A percentile compares a stretch with the other conserved stretches of the same genome.
Evolutionary conservation across 768 basidiomycete genomes (phyloP).

Genomic region (Lactarius psammicola): DNA sequence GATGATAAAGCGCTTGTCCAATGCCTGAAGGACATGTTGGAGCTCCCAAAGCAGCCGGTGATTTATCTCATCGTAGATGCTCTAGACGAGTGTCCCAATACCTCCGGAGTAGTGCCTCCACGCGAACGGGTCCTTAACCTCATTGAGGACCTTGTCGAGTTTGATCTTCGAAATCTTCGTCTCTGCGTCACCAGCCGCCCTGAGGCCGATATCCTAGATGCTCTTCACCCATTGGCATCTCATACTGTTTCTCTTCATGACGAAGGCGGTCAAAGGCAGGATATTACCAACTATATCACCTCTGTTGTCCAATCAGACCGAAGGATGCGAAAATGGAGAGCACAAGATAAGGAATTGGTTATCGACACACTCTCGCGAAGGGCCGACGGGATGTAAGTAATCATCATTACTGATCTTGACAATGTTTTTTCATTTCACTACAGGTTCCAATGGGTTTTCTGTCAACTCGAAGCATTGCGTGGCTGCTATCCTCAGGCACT

Average conservation of each 20-base stretch:
- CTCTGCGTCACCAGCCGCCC: constrained; percentile 16
- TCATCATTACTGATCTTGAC: background rate
- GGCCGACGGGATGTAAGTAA: constrained; percentile 14
- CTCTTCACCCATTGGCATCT: background rate
- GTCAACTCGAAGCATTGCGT: constrained; percentile 14
- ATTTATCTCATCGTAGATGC: constrained; percentile 12
- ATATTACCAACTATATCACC: constrained; percentile 5
- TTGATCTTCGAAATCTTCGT: constrained; percentile 2
- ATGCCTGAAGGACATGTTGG: constrained; percentile 11
- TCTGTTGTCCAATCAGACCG: background rate
- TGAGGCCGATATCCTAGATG: constrained; percentile 1
- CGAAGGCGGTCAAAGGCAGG: constrained; percentile 4
- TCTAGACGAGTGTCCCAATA: constrained; percentile 17
- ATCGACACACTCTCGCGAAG: constrained; percentile 1
- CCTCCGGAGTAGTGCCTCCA: background rate
- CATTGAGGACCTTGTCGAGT: background rate
- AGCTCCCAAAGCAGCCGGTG: background rate
- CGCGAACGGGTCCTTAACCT: constrained; percentile 9
- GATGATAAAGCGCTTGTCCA: background rate
- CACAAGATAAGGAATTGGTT: constrained; percentile 9
- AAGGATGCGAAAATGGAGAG: constrained; percentile 1
- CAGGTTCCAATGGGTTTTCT: constrained; percentile 16
- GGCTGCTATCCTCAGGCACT: background rate
- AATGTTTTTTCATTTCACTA: background rate
- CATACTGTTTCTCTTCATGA: constrained; percentile 11